Evolutionary conservation across 257 asterid species (phyloP), one percentile per base, ranked within the genome.

Genomic region (Plantago major): DNA sequence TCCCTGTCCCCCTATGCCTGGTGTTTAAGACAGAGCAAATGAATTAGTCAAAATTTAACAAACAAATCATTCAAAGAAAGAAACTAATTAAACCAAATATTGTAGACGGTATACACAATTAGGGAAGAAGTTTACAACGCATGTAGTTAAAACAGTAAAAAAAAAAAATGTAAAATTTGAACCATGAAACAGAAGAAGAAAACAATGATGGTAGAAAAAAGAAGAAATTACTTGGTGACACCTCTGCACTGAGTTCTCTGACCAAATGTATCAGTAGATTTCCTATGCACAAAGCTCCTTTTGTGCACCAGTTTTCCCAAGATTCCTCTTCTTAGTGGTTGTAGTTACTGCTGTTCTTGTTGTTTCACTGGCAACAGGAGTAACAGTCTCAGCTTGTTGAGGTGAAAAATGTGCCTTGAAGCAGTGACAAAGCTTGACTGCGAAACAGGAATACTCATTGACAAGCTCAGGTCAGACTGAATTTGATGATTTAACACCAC

Each of bases 221-320:
- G 22, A 13, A 49, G 55, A 15, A 68, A 60, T 38, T 42, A 91
- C 96, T 95, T 86, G 11, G 96, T 88, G 18, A 91, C 96, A 14
- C 98, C 98, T 84, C 98, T 79, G 57, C 82, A 91, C 93, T 91
- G 98, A 0, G 98, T 91, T 67, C 98, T 86, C 52, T 91, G 98
- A 6, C 98, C 98, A 62, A 91, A 91, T 22, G 98, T 91, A 67
- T 88, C 95, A 3, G 86, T 82, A n/a, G 96, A 91, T 73, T 88
- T 91, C 72, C 98, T 78, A 52, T 91, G 98, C 46, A 85, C 88
- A 3, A 65, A 96, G 74, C 40, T 76, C 92, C 60, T 84, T 79
- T 43, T 46, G 83, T 6, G 65, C 78, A 30, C 37, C 37, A 40
- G 78, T 58, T 45, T 80, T 83, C 42, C 67, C 84, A 56, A 72